Evolutionary conservation across 202 grass and related monocot species (phyloP).

Genomic region (Setaria italica): DNA sequence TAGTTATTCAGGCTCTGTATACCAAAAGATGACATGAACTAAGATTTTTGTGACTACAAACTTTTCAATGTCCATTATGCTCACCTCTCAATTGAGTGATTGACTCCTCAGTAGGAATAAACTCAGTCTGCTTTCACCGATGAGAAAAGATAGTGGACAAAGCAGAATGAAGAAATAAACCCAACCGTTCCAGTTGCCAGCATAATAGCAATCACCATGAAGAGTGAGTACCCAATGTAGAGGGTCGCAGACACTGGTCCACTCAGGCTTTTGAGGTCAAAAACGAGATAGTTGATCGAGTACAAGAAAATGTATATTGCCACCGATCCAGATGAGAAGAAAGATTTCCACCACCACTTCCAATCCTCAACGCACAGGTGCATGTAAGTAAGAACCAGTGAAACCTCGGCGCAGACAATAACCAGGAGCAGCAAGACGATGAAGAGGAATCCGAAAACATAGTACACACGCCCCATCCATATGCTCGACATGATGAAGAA

Average conservation of each 20-base stretch:
- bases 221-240: conserved; percentile 93
- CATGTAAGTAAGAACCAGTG: conserved; percentile 93
- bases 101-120: conserved; percentile 13
- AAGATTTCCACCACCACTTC: conserved; percentile 97
- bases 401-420: conserved; percentile 86
- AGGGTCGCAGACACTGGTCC: conserved; percentile 86
- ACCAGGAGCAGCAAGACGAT: conserved; percentile 79
- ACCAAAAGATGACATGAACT: conserved; percentile 59
- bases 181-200: conserved; percentile 91
- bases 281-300: conserved; percentile 88
- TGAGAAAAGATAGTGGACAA: conserved; percentile 89
- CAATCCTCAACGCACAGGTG: conserved; percentile 92
- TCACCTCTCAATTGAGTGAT: conserved; percentile 51
- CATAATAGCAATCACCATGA: conserved; percentile 94
- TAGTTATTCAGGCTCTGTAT: conserved; percentile 74
- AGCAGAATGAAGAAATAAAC: conserved; percentile 90
- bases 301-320: conserved; percentile 93
- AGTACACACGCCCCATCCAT: conserved; percentile 91
- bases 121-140: conserved; percentile 84
- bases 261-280: conserved; percentile 84
- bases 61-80: conserved; percentile 47
- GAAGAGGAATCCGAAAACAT: conserved; percentile 91
- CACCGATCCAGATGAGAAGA: conserved; percentile 87
- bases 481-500: conserved; percentile 99
- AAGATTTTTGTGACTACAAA: conserved; percentile 48